phyloP scores from a whole-genome alignment of 129 eudicot genomes.

The Lonicera japonica region DNA sequence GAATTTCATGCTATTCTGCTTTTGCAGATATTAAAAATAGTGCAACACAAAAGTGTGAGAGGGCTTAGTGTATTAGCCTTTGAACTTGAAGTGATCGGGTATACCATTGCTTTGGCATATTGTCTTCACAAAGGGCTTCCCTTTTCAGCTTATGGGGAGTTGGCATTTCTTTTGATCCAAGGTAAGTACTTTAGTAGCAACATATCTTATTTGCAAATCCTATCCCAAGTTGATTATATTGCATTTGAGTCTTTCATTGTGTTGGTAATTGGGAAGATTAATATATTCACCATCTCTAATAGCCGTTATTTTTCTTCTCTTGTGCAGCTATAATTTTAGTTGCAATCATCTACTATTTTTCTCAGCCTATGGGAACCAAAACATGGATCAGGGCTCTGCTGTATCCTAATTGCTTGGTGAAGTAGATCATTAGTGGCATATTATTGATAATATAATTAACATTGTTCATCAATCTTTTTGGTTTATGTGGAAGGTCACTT shows the following conservation, averaged over 20 bases:
- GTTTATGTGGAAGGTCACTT: slow-evolving; percentile 2
- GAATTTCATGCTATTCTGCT: neutral
- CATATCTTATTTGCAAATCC: neutral
- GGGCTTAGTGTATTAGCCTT: slow-evolving; percentile 85
- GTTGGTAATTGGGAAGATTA: neutral
- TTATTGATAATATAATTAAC: neutral
- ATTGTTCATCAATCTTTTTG: neutral
- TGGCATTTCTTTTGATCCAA: slow-evolving; percentile 81
- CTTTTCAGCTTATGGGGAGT: slow-evolving; percentile 94
- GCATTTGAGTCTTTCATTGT: neutral
- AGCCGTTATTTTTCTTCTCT: neutral
- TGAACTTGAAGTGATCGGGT: slow-evolving; percentile 96
- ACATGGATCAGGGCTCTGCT: slow-evolving; percentile 83
- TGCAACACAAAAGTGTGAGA: slow-evolving; percentile 71
- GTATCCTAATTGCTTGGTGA: slow-evolving; percentile 49
- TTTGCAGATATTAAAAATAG: slow-evolving; percentile 73
- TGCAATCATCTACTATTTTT: slow-evolving; percentile 78
- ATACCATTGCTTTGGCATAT: slow-evolving; percentile 90
- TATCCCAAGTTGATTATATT: neutral
- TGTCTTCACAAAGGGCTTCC: slow-evolving; percentile 98
- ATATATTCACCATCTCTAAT: slow-evolving; percentile 4
- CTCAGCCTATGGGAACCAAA: slow-evolving; percentile 64
- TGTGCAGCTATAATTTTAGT: slow-evolving; percentile 78
- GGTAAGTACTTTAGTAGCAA: slow-evolving; percentile 35
- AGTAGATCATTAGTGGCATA: neutral